Evolutionary conservation across 2,329 filamentous ascomycete species (phyloP), one percentile per base, ranked within the genome.

Genomic region (Purpureocillium takamizusanense): DNA sequence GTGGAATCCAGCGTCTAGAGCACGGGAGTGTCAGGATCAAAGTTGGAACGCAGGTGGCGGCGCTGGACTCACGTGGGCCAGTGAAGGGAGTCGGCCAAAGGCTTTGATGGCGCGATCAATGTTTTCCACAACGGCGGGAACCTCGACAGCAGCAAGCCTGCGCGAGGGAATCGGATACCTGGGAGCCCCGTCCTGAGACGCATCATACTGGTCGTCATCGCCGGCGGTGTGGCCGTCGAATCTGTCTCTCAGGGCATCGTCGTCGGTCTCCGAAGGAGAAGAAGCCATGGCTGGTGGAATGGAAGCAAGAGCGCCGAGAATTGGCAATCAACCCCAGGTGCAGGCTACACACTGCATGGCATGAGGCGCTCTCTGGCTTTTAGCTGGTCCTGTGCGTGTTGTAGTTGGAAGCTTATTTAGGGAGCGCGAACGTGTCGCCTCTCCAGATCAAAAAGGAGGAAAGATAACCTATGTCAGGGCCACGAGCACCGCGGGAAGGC

Each of bases 1-100:
- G 62, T 59, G 9, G 69, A 61, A 38, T 73, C 66, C 37, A 74
- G 51, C 9, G 69, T 59, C 69, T 74, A 42, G 7, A 3, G 16
- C 9, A 8, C 5, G 4, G n/a, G 27, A 15, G 17, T 11, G 31
- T 10, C 18, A 13, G 13, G 6, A 35, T 16, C 8, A 5, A 25
- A 10, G n/a, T 3, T 11, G 23, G n/a, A 9, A n/a, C n/a, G 34
- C 1, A 23, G 8, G n/a, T 21, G 21, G 6, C 21, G 12, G 28
- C 32, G 15, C 18, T 14, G 37, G 4, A 46, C 61, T 43, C 49
- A 65, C 65, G 51, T 66, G 59, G 10, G 58, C 52, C 27, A 67
- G 50, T 10, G 58, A 54, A 3, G 60, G 52, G 12, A 57, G 53
- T 33, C 61, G 54, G 2, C 65, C 65, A 51, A 68, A 67, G 0